Evolutionary conservation across 306 rosid species (phyloP).

Genomic region (Begonia fuchsioides): DNA sequence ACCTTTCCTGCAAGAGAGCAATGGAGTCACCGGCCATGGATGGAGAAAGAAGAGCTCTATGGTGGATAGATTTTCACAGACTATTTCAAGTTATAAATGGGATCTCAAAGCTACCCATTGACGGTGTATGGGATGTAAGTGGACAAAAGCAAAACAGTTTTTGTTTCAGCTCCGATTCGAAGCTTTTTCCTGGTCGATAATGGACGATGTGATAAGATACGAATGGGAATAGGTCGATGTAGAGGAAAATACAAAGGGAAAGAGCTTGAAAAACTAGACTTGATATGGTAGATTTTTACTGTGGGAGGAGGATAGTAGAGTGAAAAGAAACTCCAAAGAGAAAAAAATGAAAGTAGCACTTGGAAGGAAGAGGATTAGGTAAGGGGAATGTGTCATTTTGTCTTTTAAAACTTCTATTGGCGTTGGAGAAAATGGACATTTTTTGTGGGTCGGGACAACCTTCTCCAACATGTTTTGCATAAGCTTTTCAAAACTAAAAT

Average conservation of each 20-base stretch:
- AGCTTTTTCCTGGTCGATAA: conserved; percentile 17
- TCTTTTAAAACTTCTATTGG: conserved; percentile 25
- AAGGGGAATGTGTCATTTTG: conserved; percentile 49
- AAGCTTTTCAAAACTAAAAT: conserved; percentile 9
- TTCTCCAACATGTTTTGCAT: not conserved
- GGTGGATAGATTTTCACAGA: too few species aligned
- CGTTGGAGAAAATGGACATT: conserved; percentile 15
- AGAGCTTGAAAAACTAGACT: conserved; percentile 29
- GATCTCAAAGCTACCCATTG: conserved; percentile 21
- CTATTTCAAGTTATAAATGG: too few species aligned
- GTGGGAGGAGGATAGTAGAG: conserved; percentile 48
- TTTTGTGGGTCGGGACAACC: conserved; percentile 2
- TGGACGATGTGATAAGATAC: conserved; percentile 27
- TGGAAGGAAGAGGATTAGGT: conserved; percentile 72
- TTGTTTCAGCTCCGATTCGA: conserved; percentile 10
- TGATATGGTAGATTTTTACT: conserved; percentile 35
- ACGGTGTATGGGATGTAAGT: conserved; percentile 11
- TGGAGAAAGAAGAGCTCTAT: not conserved
- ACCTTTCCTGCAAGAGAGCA: conserved; percentile 89
- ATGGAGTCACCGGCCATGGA: conserved; percentile 59
- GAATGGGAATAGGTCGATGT: conserved; percentile 42
- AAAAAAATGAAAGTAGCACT: conserved; percentile 41
- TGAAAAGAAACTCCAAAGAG: conserved; percentile 39
- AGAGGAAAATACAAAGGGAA: conserved; percentile 40
- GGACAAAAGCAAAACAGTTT: conserved; percentile 23